phyloP scores from a whole-genome alignment of 208 protist genomes.

The Acanthamoeba healyi region DNA sequence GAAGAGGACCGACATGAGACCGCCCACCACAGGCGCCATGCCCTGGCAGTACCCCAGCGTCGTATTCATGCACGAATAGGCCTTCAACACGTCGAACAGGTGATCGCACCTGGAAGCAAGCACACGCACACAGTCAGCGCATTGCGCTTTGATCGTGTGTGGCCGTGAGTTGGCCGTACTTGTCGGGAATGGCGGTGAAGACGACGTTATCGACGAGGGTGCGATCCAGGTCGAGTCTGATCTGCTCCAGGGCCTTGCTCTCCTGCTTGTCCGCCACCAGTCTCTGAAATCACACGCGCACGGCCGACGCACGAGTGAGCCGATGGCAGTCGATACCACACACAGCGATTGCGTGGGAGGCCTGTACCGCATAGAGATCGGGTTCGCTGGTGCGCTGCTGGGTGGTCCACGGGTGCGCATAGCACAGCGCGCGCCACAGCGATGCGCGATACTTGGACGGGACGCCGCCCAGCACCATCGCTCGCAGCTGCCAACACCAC shows the following conservation, averaged over 20 bases:
- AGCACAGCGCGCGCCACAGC: slow-evolving; percentile 27
- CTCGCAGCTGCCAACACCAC: background rate
- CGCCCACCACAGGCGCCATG: slow-evolving; percentile 39
- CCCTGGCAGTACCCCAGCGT: slow-evolving; percentile 31
- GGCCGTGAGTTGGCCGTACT: background rate
- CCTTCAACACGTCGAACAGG: slow-evolving; percentile 21
- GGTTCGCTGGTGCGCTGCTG: slow-evolving; percentile 12
- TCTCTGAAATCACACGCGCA: background rate
- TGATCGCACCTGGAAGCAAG: background rate
- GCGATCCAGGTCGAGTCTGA: slow-evolving; percentile 10
- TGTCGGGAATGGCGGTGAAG: slow-evolving; percentile 24
- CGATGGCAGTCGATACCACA: too few species aligned
- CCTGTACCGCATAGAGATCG: background rate
- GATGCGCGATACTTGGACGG: slow-evolving; percentile 20
- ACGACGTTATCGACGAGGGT: background rate
- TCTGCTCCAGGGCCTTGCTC: slow-evolving; percentile 51
- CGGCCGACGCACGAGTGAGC: background rate
- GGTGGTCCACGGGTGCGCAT: slow-evolving; percentile 20
- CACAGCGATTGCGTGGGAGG: too few species aligned
- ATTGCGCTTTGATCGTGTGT: too few species aligned
- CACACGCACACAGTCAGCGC: too few species aligned
- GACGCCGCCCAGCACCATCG: background rate
- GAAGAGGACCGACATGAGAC: slow-evolving; percentile 2
- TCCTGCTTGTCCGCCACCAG: background rate
- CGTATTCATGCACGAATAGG: slow-evolving; percentile 30